Evolutionary conservation across 371 early-diverging fungal species (phyloP), one percentile per base, ranked within the genome.

Genomic region (Rhizopus microsporus): DNA sequence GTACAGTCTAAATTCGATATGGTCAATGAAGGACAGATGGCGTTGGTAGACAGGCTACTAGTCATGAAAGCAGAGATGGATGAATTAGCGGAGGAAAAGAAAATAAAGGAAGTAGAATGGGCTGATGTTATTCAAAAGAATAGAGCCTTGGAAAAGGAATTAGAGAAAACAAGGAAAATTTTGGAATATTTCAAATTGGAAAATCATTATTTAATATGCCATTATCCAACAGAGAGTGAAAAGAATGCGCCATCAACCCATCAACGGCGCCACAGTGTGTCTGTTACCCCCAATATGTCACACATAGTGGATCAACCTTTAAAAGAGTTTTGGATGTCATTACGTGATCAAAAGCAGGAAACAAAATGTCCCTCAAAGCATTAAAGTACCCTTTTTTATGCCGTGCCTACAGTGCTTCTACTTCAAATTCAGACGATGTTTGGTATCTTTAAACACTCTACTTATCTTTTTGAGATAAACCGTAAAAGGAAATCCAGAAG

Each of bases 1-100:
- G 39, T 69, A 6, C 69, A 67, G 29, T 51, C 62, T 3, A 62
- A 66, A 13, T 57, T 74, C 5, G 72, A 71, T 46, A 76, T 74
- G 74, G 68, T 71, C n/a, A 71, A 62, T n/a, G 79, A 79, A 16
- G 74, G 71, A 0, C 80, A 79, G 30, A 58, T 72, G 57, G 71
- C 71, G 9, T 58, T 79, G 0, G 60, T 76, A 1, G 77, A 76
- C 5, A 60, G 66, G 47, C 54, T 79, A 7, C 48, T 74, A 0
- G 31, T 51, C 1, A 57, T 74, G 45, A 67, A 74, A 53, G 50
- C 57, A 2, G 71, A 73, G 10, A 60, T 71, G 62, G 77, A 77
- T 10, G 69, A 65, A 10, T 15, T 65, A 1, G 46, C 59, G 35
- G 59, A 59, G 6, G 67, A 72, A 38, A 63, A 65, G 33, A 61